Conservation (phyloP, 106 monocot species). For the Acorus calamus region DNA sequence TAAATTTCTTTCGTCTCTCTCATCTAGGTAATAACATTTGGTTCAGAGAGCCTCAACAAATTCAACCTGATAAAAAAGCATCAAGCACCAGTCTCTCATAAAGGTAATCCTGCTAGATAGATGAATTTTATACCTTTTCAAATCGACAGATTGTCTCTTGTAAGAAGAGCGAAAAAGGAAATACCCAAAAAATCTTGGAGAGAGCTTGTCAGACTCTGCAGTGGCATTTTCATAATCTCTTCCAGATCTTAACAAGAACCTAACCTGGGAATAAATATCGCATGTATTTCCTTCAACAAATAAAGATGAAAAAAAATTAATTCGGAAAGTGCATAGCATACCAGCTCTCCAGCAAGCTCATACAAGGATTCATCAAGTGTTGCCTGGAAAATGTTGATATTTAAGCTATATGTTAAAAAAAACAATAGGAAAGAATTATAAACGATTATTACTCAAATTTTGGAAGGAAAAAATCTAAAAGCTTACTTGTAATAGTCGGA, state of each 20-base stretch:
- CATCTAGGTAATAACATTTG: no score
- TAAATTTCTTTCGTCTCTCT: no score
- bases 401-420: neutral
- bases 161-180: conserved; percentile 65
- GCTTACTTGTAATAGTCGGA: conserved; percentile 89
- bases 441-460: neutral
- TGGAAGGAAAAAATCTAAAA: neutral
- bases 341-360: conserved; percentile 99
- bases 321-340: conserved; percentile 17
- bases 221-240: conserved; percentile 81
- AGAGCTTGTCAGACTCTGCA: conserved; percentile 59
- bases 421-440: conserved; percentile 1
- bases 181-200: conserved; percentile 88
- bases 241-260: conserved; percentile 91
- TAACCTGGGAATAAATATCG: conserved; percentile 40
- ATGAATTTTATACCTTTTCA: conserved; percentile 46
- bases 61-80: no score
- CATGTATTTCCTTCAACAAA: conserved; percentile 1
- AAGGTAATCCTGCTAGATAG: no score
- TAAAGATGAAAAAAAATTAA: neutral
- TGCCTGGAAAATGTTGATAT: conserved; percentile 41
- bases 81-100: no score
- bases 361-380: conserved; percentile 96
- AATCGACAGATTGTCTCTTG: conserved; percentile 63
- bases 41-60: no score